Percentiles rank a stretch among this genome's conserved stretches.
These are phyloP conservation scores for Monascus ruber DNA, from an alignment of 2,329 filamentous ascomycete species.

Conservation along the genomic window DNA sequence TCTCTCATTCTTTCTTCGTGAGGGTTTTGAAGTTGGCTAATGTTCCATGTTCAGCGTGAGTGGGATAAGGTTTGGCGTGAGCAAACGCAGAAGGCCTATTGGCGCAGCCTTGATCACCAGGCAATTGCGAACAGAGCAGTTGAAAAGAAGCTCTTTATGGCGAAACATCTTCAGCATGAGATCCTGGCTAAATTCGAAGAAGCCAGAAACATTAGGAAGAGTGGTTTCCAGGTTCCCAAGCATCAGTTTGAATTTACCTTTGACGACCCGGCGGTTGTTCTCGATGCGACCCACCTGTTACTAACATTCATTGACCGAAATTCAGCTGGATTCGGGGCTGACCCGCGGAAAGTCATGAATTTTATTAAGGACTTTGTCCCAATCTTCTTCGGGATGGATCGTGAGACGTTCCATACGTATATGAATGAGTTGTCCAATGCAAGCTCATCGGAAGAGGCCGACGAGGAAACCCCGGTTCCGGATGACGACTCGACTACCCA, in stretches of 20 bases:
- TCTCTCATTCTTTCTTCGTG: neutral
- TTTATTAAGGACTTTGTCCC: conserved; percentile 70
- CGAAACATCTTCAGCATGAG: conserved; percentile 79
- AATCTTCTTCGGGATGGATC: conserved; percentile 63
- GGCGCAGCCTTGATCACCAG: conserved; percentile 94
- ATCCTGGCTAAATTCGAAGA: conserved; percentile 91
- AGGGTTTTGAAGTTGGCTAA: conserved; percentile 1
- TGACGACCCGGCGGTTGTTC: conserved; percentile 55
- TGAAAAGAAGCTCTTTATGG: conserved; percentile 84
- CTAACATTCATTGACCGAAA: conserved; percentile 37
- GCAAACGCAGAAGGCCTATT: conserved; percentile 88
- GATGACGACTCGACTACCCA: conserved; percentile 61
- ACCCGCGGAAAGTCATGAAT: conserved; percentile 61
- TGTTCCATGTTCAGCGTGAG: conserved; percentile 50
- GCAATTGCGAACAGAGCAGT: conserved; percentile 76
- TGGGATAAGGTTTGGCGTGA: conserved; percentile 99
- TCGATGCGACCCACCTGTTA: conserved; percentile 39
- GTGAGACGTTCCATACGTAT: conserved; percentile 55
- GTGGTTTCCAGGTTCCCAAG: conserved; percentile 48
- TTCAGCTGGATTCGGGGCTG: conserved; percentile 41
- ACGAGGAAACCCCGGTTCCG: conserved; percentile 55
- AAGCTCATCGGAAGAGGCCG: conserved; percentile 63
- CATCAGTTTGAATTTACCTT: conserved; percentile 71
- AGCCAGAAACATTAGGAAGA: conserved; percentile 60
- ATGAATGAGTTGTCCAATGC: conserved; percentile 59